Evolutionary conservation across 495 filamentous ascomycete species (phyloP), one percentile per base, ranked within the genome.

Genomic region (Aspergillus incahuasiensis): DNA sequence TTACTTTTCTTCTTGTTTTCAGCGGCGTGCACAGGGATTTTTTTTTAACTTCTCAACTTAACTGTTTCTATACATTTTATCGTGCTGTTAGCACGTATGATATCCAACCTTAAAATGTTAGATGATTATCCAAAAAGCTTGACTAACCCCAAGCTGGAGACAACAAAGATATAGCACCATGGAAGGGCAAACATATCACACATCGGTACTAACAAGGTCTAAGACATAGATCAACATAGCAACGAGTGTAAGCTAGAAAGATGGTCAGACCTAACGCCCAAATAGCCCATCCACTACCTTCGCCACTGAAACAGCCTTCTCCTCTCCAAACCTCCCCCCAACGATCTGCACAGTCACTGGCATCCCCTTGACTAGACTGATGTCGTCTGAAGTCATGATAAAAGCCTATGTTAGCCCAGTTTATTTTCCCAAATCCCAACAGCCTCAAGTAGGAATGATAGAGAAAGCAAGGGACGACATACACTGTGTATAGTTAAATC

Each of bases 271-370:
- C 8, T 18, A 58, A 35, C 39, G 40, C 28, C 39, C 32, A 40
- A 71, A 56, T 38, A 68, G 43, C 39, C 51, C 43, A 56, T 68
- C 67, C 48, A 76, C 47, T 16, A 74, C 71, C 63, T 75, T 75
- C 0, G 71, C 76, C 40, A 77, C 73, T 15, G 73, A 69, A 56
- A 78, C 68, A 32, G 73, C 71, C 53, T 67, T 78, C 58, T 80
- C 77, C 46, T 80, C 77, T 6, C 71, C 73, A 52, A 66, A 78
- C 51, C 67, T 71, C 18, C 77, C 66, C 1, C 73, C 78, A 15
- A 85, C 74, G 60, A 83, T 65, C 65, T 85, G 82, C 47, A 83
- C 60, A 7, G 75, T 74, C 19, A 84, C 69, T 16, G 80, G 82
- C 63, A 81, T 79, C 56, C 67, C 75, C 53, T 79, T 68, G 16